Conservation (phyloP, 208 protist species). For the Wallacemonas sp. region DNA sequence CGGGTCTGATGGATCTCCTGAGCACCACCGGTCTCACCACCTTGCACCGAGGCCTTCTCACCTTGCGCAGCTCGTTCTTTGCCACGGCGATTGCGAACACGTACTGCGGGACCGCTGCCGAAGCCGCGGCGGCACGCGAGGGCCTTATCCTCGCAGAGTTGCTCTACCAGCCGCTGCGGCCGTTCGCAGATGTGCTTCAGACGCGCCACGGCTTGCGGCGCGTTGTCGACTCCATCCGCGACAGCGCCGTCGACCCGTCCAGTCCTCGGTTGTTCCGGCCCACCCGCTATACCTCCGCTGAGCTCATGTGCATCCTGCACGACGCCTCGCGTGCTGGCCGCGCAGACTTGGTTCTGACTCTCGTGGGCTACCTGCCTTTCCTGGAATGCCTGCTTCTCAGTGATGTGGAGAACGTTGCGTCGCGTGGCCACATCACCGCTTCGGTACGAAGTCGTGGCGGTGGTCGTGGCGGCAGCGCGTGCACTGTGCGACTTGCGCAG, state of each 20-base stretch:
- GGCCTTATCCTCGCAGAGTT: constrained; percentile 63
- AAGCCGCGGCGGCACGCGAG: constrained; percentile 37
- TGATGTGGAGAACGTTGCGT: too few relatives aligned
- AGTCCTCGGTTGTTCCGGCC: constrained; percentile 37
- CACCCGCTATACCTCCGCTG: constrained; percentile 44
- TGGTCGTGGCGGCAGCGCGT: not conserved
- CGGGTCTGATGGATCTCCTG: constrained; percentile 72
- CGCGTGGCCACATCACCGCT: too few relatives aligned
- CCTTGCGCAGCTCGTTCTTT: constrained; percentile 49
- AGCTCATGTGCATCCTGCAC: constrained; percentile 70
- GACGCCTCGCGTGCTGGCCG: constrained; percentile 45
- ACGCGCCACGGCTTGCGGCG: constrained; percentile 28
- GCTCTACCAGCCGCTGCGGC: constrained; percentile 42
- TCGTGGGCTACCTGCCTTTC: constrained; percentile 66
- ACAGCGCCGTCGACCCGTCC: constrained; percentile 15
- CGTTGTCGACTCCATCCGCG: constrained; percentile 45
- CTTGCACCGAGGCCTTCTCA: constrained; percentile 31
- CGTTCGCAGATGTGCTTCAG: constrained; percentile 16
- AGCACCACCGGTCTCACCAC: constrained; percentile 54
- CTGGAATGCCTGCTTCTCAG: constrained; percentile 61
- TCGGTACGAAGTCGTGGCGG: too few relatives aligned
- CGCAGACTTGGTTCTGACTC: constrained; percentile 39
- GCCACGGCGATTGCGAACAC: constrained; percentile 40
- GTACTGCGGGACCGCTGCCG: constrained; percentile 49
- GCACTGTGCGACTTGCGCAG: not conserved